Percentiles rank a stretch among this genome's conserved stretches.
Evolutionary conservation across 768 basidiomycete species (phyloP).

Genomic region (Lyophyllum semitale): DNA sequence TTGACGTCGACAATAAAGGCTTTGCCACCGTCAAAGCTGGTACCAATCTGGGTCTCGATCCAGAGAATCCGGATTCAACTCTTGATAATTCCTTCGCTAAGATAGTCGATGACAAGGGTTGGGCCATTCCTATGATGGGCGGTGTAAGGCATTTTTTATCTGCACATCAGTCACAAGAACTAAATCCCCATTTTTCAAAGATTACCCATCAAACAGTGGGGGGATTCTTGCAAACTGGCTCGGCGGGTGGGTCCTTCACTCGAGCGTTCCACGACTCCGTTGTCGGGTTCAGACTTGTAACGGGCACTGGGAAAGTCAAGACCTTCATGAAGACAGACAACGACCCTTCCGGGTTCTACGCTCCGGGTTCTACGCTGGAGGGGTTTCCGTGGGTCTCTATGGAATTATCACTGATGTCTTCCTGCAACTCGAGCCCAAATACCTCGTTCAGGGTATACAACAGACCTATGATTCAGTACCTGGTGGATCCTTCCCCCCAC

Average conservation of each 20-base stretch:
- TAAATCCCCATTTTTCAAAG: not conserved
- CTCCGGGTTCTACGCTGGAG: not conserved
- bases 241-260: not conserved
- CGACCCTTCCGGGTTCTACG: not conserved
- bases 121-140: conserved; percentile 1
- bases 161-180: not conserved
- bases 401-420: conserved; percentile 6
- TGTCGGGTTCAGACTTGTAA: conserved; percentile 1
- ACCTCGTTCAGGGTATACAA: not conserved
- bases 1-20: not conserved
- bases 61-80: conserved; percentile 2
- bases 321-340: not conserved
- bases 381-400: conserved; percentile 1
- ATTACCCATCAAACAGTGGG: not conserved
- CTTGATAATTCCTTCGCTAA: not conserved
- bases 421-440: not conserved
- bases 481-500: not conserved
- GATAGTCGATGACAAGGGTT: conserved; percentile 1
- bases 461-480: not conserved
- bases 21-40: conserved; percentile 4
- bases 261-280: conserved; percentile 1
- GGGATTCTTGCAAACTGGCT: not conserved
- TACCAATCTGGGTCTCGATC: conserved; percentile 5
- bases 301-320: conserved; percentile 1
- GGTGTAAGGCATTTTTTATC: not conserved